These are phyloP conservation scores for Neonectria hederae DNA, from an alignment of 2,329 filamentous ascomycete genomes.

Conservation along the genomic window DNA sequence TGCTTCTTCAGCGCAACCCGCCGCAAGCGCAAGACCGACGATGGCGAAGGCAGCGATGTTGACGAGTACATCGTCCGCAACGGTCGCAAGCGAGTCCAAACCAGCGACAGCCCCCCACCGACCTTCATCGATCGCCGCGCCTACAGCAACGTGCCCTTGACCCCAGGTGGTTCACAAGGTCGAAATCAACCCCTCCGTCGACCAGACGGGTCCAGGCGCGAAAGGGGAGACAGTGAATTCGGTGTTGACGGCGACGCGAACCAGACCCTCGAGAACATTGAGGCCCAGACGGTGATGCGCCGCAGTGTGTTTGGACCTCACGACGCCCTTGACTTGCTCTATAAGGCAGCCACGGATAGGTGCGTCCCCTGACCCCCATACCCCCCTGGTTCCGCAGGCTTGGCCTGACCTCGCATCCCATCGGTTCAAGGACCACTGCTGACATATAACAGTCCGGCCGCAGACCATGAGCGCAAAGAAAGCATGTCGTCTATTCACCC, in stretches of 20 bases:
- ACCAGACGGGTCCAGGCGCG: conserved; percentile 57
- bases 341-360: conserved; percentile 81
- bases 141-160: conserved; percentile 66
- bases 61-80: conserved; percentile 78
- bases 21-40: conserved; percentile 83
- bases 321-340: conserved; percentile 89
- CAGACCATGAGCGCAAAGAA: conserved; percentile 38
- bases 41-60: conserved; percentile 61
- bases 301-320: conserved; percentile 87
- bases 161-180: conserved; percentile 72
- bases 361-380: conserved; percentile 45
- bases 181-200: conserved; percentile 72
- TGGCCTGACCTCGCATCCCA: not conserved
- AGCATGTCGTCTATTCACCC: conserved; percentile 31
- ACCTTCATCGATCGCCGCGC: conserved; percentile 55
- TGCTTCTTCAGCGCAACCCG: conserved; percentile 97
- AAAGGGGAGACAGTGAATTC: conserved; percentile 48
- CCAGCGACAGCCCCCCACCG: conserved; percentile 54
- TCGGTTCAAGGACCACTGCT: conserved; percentile 13
- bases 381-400: not conserved
- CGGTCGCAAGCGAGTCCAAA: conserved; percentile 73
- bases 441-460: conserved; percentile 33
- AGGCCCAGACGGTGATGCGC: conserved; percentile 72
- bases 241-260: conserved; percentile 63
- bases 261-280: conserved; percentile 70